Percentiles rank a stretch among this genome's conserved stretches.
phyloP scores from a whole-genome alignment of 345 rosid species.

The Ailanthus altissimus region DNA sequence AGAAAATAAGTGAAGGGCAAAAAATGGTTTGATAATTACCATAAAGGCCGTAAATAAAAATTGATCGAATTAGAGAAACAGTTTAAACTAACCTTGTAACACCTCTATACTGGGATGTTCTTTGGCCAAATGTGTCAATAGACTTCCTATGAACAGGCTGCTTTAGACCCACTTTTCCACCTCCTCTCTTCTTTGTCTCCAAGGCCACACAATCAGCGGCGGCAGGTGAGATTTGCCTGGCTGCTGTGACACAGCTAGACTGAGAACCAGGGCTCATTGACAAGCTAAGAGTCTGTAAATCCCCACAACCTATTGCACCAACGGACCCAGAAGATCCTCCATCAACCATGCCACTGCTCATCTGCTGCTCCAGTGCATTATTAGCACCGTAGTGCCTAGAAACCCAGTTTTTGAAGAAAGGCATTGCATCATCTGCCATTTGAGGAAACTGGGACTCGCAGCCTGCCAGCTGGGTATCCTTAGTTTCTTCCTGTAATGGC shows the following conservation, averaged over 20 bases:
- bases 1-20: background rate
- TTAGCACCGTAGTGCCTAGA: constrained; percentile 35
- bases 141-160: constrained; percentile 81
- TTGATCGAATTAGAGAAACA: background rate
- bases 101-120: constrained; percentile 87
- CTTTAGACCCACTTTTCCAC: constrained; percentile 52
- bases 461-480: constrained; percentile 32
- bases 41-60: background rate
- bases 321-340: constrained; percentile 29
- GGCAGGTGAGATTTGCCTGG: constrained; percentile 49
- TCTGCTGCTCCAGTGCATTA: constrained; percentile 39
- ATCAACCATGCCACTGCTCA: constrained; percentile 29
- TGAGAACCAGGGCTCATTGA: constrained; percentile 77
- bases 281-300: constrained; percentile 55
- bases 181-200: constrained; percentile 63
- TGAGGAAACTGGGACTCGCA: constrained; percentile 37
- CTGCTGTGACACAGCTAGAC: constrained; percentile 60
- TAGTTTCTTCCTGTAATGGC: constrained; percentile 34
- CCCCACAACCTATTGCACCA: constrained; percentile 45
- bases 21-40: background rate
- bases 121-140: constrained; percentile 80
- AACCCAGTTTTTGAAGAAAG: constrained; percentile 45
- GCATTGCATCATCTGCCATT: constrained; percentile 32
- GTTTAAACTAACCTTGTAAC: constrained; percentile 59
- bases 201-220: constrained; percentile 37